phyloP scores from a whole-genome alignment of 2,329 filamentous ascomycete species.

The Scedosporium boydii region DNA sequence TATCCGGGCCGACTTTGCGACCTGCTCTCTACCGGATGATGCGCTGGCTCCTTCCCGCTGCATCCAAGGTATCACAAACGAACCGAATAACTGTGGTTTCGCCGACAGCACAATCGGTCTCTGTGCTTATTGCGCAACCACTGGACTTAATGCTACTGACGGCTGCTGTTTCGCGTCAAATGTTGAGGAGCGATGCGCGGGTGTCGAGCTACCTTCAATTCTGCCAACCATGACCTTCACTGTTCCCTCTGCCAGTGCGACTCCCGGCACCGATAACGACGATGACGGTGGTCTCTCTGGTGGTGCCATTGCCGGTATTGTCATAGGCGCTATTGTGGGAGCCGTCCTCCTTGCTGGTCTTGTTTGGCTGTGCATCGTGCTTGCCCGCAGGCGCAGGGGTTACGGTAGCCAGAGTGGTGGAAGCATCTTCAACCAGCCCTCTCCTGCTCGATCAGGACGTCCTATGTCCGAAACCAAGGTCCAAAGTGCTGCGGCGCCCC shows the following conservation, averaged over 20 bases:
- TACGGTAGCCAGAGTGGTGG: constrained; percentile 49
- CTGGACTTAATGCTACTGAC: constrained; percentile 84
- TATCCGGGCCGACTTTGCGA: constrained; percentile 85
- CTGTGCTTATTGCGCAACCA: constrained; percentile 77
- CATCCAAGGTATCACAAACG: constrained; percentile 68
- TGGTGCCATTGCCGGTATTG: constrained; percentile 86
- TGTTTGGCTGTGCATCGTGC: constrained; percentile 56
- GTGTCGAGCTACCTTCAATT: constrained; percentile 70
- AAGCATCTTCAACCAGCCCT: constrained; percentile 83
- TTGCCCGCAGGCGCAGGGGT: constrained; percentile 37
- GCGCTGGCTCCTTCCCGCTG: constrained; percentile 66
- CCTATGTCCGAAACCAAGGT: constrained; percentile 27
- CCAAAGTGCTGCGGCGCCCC: constrained; percentile 21
- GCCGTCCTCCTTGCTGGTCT: constrained; percentile 59
- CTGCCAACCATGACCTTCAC: constrained; percentile 57
- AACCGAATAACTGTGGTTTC: constrained; percentile 82
- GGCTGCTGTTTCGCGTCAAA: constrained; percentile 85
- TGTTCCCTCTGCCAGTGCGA: constrained; percentile 30
- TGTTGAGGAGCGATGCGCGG: constrained; percentile 61
- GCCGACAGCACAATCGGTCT: constrained; percentile 61
- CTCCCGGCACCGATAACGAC: constrained; percentile 13
- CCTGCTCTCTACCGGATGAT: constrained; percentile 74
- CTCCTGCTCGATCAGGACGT: constrained; percentile 51
- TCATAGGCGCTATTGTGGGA: constrained; percentile 69
- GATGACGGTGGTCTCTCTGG: constrained; percentile 49